Evolutionary conservation across 2,329 filamentous ascomycete genomes (phyloP), one percentile per base, ranked within the genome.

Genomic region (Purpureocillium lavendulum): DNA sequence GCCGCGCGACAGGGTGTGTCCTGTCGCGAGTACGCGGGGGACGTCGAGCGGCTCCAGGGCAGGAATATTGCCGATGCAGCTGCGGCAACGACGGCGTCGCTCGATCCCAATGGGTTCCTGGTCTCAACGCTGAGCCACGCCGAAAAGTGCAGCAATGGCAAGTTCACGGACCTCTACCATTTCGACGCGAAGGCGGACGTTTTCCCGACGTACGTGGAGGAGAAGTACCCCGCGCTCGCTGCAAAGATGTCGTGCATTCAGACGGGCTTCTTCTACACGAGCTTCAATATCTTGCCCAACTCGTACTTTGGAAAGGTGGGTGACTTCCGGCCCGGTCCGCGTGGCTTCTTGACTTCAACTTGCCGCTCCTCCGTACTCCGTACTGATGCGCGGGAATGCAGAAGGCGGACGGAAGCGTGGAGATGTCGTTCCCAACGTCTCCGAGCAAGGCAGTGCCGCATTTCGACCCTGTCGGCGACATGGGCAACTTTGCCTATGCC

Each of bases 51-150:
- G 7, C 58, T 58, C 33, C 69, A 75, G 44, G 73, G 74, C 0
- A 67, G 64, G 44, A 79, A 78, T 42, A 71, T 79, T 24, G 70
- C 64, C 3, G 67, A 75, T 44, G 74, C 72, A 0, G 74, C 73
- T 0, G 69, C 69, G 1, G 47, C 54, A 0, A 59, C 58, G 0
- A 54, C 59, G 0, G 59, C 49, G 21, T 59, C 60, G 0, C 56
- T 76, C 2, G 67, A 68, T 21, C 51, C 48, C 1, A 72, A 70
- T 43, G 67, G 70, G 0, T 70, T 75, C 41, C 52, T 75, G 5
- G 70, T 61, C 2, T 76, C 71, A 26, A 73, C 70, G 1, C 48
- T 77, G 44, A 72, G 69, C 46, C 58, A 73, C 45, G 70, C 67
- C 0, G 49, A 44, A 8, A 65, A 63, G 36, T 69, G 64, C 45